These are phyloP conservation scores for Aspergillus nomiae DNA, from an alignment of 2,329 filamentous ascomycete genomes.

Conservation along the genomic window DNA sequence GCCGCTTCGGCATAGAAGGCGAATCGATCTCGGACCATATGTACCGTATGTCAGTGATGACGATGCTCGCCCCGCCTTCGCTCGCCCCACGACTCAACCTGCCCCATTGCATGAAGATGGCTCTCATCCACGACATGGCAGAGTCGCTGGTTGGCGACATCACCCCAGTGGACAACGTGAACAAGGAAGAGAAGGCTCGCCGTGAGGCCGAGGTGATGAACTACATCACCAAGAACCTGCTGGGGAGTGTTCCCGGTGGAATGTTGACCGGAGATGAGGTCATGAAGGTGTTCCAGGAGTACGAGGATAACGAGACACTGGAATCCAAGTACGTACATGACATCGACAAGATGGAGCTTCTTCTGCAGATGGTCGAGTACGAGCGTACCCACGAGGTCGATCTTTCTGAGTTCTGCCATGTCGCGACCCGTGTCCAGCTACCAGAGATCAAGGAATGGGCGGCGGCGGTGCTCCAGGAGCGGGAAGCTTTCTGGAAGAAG, in stretches of 20 bases:
- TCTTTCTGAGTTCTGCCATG: slow-evolving; percentile 82
- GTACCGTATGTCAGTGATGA: slow-evolving; percentile 98
- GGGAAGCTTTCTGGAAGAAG: slow-evolving; percentile 69
- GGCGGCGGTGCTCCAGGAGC: slow-evolving; percentile 72
- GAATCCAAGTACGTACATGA: slow-evolving; percentile 94
- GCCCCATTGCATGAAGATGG: slow-evolving; percentile 88
- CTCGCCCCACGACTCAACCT: slow-evolving; percentile 74
- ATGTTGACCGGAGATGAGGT: slow-evolving; percentile 67
- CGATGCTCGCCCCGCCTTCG: slow-evolving; percentile 81
- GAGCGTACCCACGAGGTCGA: slow-evolving; percentile 75
- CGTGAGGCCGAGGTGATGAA: slow-evolving; percentile 91
- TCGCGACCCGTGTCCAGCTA: slow-evolving; percentile 70
- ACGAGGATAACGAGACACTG: slow-evolving; percentile 81
- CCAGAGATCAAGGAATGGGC: slow-evolving; percentile 82
- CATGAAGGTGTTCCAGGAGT: slow-evolving; percentile 85
- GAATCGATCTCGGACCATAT: slow-evolving; percentile 98
- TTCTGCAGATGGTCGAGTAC: slow-evolving; percentile 96
- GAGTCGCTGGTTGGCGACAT: slow-evolving; percentile 95
- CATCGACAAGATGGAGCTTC: slow-evolving; percentile 92
- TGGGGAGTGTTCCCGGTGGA: slow-evolving; percentile 76
- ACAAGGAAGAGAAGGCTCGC: slow-evolving; percentile 84
- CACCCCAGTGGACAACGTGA: slow-evolving; percentile 79
- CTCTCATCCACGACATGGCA: slow-evolving; percentile 95
- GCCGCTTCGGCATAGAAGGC: slow-evolving; percentile 77
- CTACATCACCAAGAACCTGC: slow-evolving; percentile 72